phyloP scores from a whole-genome alignment of 805 yeast genomes.

The Saturnispora halmiae region DNA sequence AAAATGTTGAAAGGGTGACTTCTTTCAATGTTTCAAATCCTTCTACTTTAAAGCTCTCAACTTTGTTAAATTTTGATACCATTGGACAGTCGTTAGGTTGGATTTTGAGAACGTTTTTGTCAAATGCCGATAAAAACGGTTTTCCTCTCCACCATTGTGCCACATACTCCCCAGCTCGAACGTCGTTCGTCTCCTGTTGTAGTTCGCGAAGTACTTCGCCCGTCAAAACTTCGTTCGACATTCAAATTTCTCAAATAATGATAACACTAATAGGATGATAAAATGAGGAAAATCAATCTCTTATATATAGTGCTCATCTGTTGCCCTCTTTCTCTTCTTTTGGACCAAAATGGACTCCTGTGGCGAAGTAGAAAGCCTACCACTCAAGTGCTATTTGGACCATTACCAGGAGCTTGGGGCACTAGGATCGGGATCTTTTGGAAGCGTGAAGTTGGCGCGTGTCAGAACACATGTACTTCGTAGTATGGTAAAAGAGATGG shows the following conservation, averaged over 20 bases:
- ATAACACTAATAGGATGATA: neutral
- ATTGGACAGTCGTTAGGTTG: slow-evolving; percentile 51
- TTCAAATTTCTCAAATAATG: neutral
- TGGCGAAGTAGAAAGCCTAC: slow-evolving; percentile 16
- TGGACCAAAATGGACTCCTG: neutral
- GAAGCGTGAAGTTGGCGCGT: slow-evolving; percentile 58
- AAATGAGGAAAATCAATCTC: neutral
- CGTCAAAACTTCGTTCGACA: neutral
- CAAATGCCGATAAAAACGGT: slow-evolving; percentile 26
- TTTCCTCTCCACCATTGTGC: neutral
- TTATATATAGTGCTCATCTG: neutral
- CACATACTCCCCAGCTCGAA: neutral
- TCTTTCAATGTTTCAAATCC: slow-evolving; percentile 21
- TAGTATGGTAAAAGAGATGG: slow-evolving; percentile 18
- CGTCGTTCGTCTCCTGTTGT: slow-evolving; percentile 13
- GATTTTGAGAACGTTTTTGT: slow-evolving; percentile 30
- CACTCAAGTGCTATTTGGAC: slow-evolving; percentile 33
- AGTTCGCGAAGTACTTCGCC: neutral
- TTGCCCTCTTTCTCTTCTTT: neutral
- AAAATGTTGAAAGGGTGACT: slow-evolving; percentile 34
- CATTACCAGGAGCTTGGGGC: slow-evolving; percentile 43
- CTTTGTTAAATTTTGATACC: slow-evolving; percentile 37
- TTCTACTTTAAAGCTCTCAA: slow-evolving; percentile 32
- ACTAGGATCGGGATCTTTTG: slow-evolving; percentile 72
- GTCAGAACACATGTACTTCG: slow-evolving; percentile 23